phyloP scores from a whole-genome alignment of 2,329 filamentous ascomycete genomes.

The Mycosphaerella sp. region DNA sequence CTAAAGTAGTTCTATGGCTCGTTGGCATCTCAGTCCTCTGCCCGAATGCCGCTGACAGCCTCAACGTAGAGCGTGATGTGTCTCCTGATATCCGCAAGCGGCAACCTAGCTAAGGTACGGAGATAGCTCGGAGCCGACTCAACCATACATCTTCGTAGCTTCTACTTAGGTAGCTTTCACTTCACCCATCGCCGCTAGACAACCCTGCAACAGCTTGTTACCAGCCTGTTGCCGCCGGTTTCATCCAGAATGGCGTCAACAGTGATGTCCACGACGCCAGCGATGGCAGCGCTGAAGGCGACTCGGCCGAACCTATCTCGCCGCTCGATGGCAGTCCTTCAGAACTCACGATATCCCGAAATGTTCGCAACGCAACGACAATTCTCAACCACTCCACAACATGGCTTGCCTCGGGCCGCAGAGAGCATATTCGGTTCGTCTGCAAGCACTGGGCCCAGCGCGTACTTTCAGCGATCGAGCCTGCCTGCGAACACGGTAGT shows the following conservation, averaged over 20 bases:
- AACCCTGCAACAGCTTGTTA: too few species aligned
- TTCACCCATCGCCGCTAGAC: too few species aligned
- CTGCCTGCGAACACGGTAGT: conserved; percentile 91
- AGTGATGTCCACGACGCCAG: not conserved
- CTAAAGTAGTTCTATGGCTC: too few species aligned
- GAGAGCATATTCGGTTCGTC: conserved; percentile 34
- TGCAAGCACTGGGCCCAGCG: conserved; percentile 28
- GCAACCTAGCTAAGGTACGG: too few species aligned
- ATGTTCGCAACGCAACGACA: conserved; percentile 23
- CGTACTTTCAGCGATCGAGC: conserved; percentile 43
- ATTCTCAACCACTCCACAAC: conserved; percentile 25
- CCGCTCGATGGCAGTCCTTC: conserved; percentile 31
- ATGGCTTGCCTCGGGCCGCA: conserved; percentile 27
- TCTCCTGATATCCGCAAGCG: too few species aligned
- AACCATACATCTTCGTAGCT: too few species aligned
- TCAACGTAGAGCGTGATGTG: too few species aligned
- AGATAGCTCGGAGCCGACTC: too few species aligned
- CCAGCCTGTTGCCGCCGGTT: too few species aligned
- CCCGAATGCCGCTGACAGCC: too few species aligned
- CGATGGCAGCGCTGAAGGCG: conserved; percentile 36
- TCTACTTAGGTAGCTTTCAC: too few species aligned
- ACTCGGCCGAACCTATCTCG: conserved; percentile 33
- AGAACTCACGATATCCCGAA: conserved; percentile 31
- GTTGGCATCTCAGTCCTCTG: too few species aligned
- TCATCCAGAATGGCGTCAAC: not conserved